Conservation (phyloP, 129 eudicot species). For the Oenanthe sinensis region DNA sequence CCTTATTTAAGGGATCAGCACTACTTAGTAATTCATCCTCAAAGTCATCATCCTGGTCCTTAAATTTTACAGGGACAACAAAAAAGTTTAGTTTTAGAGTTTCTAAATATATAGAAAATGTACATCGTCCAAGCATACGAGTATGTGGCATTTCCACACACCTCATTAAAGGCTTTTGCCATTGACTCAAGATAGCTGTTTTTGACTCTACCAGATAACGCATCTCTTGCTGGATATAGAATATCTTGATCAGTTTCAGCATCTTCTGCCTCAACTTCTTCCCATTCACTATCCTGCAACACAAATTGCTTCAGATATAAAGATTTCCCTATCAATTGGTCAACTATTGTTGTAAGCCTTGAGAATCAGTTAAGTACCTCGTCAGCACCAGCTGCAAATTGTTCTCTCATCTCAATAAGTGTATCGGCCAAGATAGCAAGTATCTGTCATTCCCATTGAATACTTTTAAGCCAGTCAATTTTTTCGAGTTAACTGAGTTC, state of each 20-base stretch:
- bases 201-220: slow-evolving; percentile 54
- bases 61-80: slow-evolving; percentile 5
- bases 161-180: slow-evolving; percentile 80
- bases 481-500: background rate
- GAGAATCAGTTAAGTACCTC: slow-evolving; percentile 37
- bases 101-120: background rate
- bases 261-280: slow-evolving; percentile 68
- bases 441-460: slow-evolving; percentile 38
- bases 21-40: slow-evolving; percentile 72
- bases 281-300: slow-evolving; percentile 92
- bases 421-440: slow-evolving; percentile 76
- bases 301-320: slow-evolving; percentile 8
- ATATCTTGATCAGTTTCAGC: slow-evolving; percentile 39
- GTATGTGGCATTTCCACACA: slow-evolving; percentile 9
- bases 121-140: background rate
- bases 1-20: slow-evolving; percentile 92
- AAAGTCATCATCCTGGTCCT: slow-evolving; percentile 67
- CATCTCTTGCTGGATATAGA: slow-evolving; percentile 30
- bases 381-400: slow-evolving; percentile 46
- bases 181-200: slow-evolving; percentile 67
- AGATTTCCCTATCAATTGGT: background rate
- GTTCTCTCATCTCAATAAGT: slow-evolving; percentile 84
- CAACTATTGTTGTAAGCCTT: background rate
- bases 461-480: background rate
- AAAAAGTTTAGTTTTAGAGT: background rate